Conservation (phyloP, 2,329 filamentous ascomycete genomes). For the Emergomyces pasteurianus region DNA sequence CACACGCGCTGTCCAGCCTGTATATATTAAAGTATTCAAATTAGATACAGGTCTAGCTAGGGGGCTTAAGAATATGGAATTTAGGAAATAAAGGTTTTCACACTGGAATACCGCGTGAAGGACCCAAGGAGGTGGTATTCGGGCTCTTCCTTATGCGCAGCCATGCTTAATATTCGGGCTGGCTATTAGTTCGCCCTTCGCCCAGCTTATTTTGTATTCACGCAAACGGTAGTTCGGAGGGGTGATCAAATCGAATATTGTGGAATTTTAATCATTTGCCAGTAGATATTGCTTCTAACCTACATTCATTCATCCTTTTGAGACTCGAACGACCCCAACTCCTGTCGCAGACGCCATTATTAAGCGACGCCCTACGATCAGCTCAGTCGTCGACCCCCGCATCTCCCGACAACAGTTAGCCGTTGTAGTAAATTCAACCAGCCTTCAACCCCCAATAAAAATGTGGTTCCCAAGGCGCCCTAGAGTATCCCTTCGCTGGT, state of each 20-base stretch:
- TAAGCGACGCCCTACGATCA: neutral
- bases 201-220: neutral
- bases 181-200: neutral
- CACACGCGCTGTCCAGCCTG: conserved; percentile 25
- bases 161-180: neutral
- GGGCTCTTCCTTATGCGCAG: neutral
- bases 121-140: conserved; percentile 21
- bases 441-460: neutral
- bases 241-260: no score
- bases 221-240: neutral
- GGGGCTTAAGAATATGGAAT: neutral
- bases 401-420: no score
- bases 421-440: neutral
- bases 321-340: neutral
- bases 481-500: no score
- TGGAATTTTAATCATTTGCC: no score
- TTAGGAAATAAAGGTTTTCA: neutral
- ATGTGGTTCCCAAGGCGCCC: no score
- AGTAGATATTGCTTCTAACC: no score
- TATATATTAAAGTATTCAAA: neutral
- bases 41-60: neutral
- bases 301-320: neutral
- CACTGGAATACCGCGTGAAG: conserved; percentile 25
- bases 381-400: neutral
- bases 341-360: neutral